phyloP scores from a whole-genome alignment of 2,329 filamentous ascomycete genomes.

The Sporothrix sp. region DNA sequence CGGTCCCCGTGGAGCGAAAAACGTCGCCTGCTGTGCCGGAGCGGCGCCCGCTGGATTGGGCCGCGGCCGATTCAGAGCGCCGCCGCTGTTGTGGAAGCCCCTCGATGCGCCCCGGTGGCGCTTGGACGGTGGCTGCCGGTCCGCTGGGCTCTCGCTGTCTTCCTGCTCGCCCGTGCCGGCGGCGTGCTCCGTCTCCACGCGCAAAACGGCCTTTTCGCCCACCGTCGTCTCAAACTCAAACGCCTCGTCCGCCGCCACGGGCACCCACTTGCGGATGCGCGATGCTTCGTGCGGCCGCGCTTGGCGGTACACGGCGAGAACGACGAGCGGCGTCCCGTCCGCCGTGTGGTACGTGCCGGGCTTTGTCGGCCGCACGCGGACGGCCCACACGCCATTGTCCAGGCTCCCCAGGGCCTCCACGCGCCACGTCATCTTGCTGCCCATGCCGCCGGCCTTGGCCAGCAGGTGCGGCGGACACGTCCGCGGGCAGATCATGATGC shows the following conservation, averaged over 20 bases:
- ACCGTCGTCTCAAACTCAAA: constrained; percentile 76
- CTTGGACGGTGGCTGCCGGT: constrained; percentile 40
- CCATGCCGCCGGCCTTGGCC: constrained; percentile 77
- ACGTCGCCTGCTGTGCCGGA: constrained; percentile 9
- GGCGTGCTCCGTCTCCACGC: constrained; percentile 61
- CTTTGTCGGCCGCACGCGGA: constrained; percentile 63
- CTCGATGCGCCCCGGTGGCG: background rate
- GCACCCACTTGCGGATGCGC: constrained; percentile 76
- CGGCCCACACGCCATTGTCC: constrained; percentile 82
- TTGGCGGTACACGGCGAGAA: constrained; percentile 69
- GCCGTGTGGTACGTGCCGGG: constrained; percentile 61
- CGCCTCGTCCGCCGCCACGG: constrained; percentile 58
- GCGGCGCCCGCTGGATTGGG: background rate
- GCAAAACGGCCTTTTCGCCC: constrained; percentile 74
- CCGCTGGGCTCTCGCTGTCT: constrained; percentile 21
- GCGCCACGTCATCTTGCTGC: constrained; percentile 73
- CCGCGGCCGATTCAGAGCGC: background rate
- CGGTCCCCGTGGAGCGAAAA: constrained; percentile 2
- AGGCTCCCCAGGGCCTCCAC: constrained; percentile 65
- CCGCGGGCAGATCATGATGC: constrained; percentile 78
- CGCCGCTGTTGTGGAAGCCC: background rate
- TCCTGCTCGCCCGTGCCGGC: background rate
- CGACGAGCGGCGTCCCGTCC: constrained; percentile 66
- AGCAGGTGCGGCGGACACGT: constrained; percentile 63
- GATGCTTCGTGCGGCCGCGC: constrained; percentile 69